Evolutionary conservation across 2,329 filamentous ascomycete species (phyloP).

Genomic region (Chrysosporium keratinophilum): DNA sequence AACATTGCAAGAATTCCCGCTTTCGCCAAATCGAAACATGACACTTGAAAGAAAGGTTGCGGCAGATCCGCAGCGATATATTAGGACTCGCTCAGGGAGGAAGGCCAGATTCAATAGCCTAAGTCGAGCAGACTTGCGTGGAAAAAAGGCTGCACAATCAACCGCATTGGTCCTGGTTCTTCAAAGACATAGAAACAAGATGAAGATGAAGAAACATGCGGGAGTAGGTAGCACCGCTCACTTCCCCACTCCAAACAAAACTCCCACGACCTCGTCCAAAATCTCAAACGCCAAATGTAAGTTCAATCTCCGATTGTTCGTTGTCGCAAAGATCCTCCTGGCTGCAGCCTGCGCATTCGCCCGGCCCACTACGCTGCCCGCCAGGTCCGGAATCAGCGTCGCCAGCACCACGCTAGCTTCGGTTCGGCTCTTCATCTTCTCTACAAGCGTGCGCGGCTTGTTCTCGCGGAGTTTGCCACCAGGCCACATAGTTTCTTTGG

Average conservation of each 20-base stretch:
- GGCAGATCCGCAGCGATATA: too few species aligned
- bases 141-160: too few species aligned
- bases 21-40: too few species aligned
- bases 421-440: conserved; percentile 69
- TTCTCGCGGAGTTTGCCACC: conserved; percentile 38
- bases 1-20: too few species aligned
- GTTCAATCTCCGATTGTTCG: conserved; percentile 86
- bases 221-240: not conserved
- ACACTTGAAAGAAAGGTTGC: too few species aligned
- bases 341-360: conserved; percentile 86
- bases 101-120: too few species aligned
- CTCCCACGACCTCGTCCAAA: conserved; percentile 57
- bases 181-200: not conserved
- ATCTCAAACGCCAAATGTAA: conserved; percentile 61
- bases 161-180: too few species aligned
- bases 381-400: conserved; percentile 81
- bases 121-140: too few species aligned
- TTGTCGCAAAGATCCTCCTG: conserved; percentile 73
- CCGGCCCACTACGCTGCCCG: conserved; percentile 83
- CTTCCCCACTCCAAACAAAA: conserved; percentile 46
- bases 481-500: conserved; percentile 77
- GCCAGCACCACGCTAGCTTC: conserved; percentile 85
- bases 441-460: conserved; percentile 52
- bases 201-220: not conserved
- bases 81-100: too few species aligned